Evolutionary conservation across 352 stramenopile genomes (phyloP).

Genomic region (Pythium dissimile): DNA sequence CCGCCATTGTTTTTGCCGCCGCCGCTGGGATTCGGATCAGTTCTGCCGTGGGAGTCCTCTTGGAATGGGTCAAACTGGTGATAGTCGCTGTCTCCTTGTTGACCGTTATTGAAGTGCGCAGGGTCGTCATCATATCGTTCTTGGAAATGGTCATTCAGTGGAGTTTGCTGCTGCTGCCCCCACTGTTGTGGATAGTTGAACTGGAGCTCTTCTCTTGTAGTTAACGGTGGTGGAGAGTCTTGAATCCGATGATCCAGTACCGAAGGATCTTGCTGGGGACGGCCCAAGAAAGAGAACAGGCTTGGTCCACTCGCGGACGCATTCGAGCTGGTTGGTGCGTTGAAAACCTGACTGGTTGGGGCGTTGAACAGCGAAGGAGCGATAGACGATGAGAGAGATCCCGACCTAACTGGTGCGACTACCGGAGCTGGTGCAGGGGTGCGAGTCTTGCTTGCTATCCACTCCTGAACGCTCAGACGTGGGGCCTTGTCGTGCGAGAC

Average conservation of each 20-base stretch:
- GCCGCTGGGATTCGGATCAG: neutral
- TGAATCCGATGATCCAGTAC: constrained; percentile 1
- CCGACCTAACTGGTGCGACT: neutral
- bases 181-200: too few relatives aligned
- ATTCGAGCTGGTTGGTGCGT: neutral
- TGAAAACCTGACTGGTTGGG: neutral
- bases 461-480: constrained; percentile 68
- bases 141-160: too few relatives aligned
- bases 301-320: neutral
- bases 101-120: neutral
- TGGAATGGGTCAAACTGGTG: constrained; percentile 11
- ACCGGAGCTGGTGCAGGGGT: neutral
- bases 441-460: constrained; percentile 64
- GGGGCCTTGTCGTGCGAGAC: constrained; percentile 69
- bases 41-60: neutral
- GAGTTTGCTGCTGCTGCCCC: too few relatives aligned
- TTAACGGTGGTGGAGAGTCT: too few relatives aligned
- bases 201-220: too few relatives aligned
- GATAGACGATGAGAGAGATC: neutral
- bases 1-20: constrained; percentile 3
- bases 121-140: constrained; percentile 16
- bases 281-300: constrained; percentile 7
- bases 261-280: neutral
- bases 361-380: neutral
- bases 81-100: neutral